Base-by-base conservation (phyloP, 495 filamentous ascomycete species). In the Hypomontagnella monticulosa region DNA sequence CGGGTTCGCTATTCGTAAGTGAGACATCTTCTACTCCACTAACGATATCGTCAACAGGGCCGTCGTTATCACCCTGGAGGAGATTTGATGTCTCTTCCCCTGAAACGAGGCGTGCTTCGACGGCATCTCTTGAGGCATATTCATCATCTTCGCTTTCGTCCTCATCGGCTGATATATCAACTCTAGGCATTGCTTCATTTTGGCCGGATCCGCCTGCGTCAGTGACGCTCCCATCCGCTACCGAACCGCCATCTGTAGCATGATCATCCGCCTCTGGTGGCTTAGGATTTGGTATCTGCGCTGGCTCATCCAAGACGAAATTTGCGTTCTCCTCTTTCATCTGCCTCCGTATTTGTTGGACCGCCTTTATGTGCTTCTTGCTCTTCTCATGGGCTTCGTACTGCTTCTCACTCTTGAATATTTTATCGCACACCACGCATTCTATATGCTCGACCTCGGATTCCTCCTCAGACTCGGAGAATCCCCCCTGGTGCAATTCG, bases 371-470 rank as follows among this genome's bases (percentile, higher is more conserved):
- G 71, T 99, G 95, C 73, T 97, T 98, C 72, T 96, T 98, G 79
- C 93, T 97, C 76, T 89, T 91, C 78, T 98, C 94, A 70, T 99
- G 95, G n/a, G 90, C 87, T 71, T 93, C 87, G 61, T 88, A 94
- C 67, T 97, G 95, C 66, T 90, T 91, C 71, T 97, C 89, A 57
- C 93, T 97, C 73, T 96, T 96, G 81, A 98, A 99, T 2, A 68
- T 89, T 77, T 99, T 99, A 69, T 86, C 84, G 73, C 95, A 99
- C 16, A 91, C 90, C 50, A 98, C 88, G 73, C 95, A 99, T 72
- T 97, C 95, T 55, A 92, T 91, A 67, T 83, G 80, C 75, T 85
- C 87, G 44, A 80, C 67, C 51, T 85, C 80, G 18, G 84, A 83
- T n/a, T 87, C 85, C 18, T 89, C 85, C 2, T 83, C 80, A 0